Conservation (phyloP, 106 monocot genomes). For the Allium cepa region DNA sequence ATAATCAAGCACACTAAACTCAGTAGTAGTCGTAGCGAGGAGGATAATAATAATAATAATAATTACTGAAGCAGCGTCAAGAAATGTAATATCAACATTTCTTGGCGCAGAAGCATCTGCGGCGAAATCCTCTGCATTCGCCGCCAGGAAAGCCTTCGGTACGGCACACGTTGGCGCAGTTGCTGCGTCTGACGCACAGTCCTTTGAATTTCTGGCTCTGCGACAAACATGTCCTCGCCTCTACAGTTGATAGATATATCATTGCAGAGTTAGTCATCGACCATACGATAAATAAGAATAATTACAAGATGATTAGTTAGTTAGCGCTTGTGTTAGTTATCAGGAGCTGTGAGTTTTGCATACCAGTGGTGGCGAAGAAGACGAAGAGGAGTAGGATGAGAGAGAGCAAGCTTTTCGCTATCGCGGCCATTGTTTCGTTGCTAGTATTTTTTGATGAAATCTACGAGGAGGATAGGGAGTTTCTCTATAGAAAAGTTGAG, state of each 20-base stretch:
- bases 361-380: not conserved
- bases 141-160: constrained; percentile 41
- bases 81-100: constrained; percentile 13
- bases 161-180: constrained; percentile 44
- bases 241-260: constrained; percentile 9
- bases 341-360: not conserved
- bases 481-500: not conserved
- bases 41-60: no score
- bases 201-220: constrained; percentile 41
- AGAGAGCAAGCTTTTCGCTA: not conserved
- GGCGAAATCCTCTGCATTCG: constrained; percentile 24
- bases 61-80: no score
- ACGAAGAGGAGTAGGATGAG: not conserved
- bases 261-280: not conserved
- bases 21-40: no score
- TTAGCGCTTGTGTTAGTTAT: not conserved
- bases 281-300: no score
- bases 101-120: constrained; percentile 41
- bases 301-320: no score
- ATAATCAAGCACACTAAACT: no score
- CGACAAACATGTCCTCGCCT: constrained; percentile 32
- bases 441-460: not conserved
- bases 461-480: not conserved
- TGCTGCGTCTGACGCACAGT: constrained; percentile 19
- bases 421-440: not conserved